These are phyloP conservation scores for Psidium guajava DNA, from an alignment of 345 rosid species.

Conservation along the genomic window DNA sequence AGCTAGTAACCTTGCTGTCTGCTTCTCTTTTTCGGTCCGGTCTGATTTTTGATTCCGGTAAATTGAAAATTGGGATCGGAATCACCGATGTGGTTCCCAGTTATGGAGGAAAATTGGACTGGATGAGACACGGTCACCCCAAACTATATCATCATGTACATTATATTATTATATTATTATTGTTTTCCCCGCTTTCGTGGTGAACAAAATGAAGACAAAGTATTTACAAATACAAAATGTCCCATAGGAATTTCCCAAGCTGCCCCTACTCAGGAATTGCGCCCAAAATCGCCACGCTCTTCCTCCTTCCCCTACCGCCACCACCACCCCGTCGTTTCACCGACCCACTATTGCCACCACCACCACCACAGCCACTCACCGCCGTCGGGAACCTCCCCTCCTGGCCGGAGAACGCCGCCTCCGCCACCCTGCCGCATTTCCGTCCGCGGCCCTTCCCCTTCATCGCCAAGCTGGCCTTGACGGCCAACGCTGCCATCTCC, in stretches of 20 bases:
- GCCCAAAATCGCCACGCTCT: conserved; percentile 12
- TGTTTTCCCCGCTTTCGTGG: background rate
- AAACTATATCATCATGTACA: no score
- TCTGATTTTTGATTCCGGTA: no score
- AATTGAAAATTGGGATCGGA: no score
- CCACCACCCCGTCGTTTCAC: background rate
- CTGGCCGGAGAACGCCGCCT: background rate
- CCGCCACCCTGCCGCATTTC: conserved; percentile 3
- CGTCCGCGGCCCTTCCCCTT: conserved; percentile 4
- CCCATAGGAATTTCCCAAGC: background rate
- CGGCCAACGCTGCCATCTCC: conserved; percentile 48
- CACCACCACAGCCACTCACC: background rate
- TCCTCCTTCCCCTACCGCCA: conserved; percentile 7
- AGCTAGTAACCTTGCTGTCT: no score
- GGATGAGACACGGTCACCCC: no score
- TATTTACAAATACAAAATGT: background rate
- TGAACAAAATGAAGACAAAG: background rate
- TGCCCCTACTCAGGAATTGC: conserved; percentile 27
- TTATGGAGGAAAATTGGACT: no score
- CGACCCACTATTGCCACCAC: background rate
- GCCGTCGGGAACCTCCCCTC: background rate
- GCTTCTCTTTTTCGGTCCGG: no score
- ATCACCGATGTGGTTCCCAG: no score
- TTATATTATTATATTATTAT: no score
- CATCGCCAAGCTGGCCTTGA: conserved; percentile 30